Evolutionary conservation across 225 moss, liverwort and hornwort species (phyloP).

Genomic region (Pseudoscleropodium purum): DNA sequence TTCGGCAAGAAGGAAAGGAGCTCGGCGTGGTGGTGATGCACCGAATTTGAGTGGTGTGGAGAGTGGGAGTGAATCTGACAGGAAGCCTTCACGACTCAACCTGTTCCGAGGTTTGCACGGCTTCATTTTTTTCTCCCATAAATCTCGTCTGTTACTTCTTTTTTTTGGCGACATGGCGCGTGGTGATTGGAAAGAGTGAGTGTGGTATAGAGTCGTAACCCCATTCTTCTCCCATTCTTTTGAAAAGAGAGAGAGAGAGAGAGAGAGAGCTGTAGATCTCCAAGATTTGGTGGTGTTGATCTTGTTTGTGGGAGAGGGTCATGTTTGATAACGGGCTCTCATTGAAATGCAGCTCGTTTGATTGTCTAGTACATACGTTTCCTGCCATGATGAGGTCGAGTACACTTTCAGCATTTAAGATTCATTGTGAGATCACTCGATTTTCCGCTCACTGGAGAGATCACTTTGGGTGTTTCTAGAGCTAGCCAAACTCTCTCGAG

Average conservation of each 20-base stretch:
- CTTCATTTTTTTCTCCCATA: not conserved
- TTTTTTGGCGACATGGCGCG: not conserved
- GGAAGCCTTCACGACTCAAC: conserved; percentile 1
- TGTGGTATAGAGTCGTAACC: not conserved
- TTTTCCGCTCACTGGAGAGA: not conserved
- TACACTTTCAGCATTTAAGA: not conserved
- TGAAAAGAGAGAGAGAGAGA: too few species aligned
- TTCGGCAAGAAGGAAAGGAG: not conserved
- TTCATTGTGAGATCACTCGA: not conserved
- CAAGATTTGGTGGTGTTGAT: not conserved
- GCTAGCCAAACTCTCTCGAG: not conserved
- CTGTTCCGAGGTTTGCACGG: conserved; percentile 16
- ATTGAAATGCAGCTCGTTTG: not conserved
- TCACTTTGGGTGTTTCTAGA: not conserved
- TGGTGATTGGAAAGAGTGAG: not conserved
- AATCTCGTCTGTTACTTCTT: not conserved
- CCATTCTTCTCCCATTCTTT: not conserved
- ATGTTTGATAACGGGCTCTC: not conserved
- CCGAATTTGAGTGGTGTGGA: not conserved
- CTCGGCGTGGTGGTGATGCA: not conserved
- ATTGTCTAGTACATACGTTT: not conserved
- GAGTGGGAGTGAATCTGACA: not conserved
- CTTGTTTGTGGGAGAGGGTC: not conserved
- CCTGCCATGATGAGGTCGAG: not conserved
- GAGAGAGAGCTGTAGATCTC: not conserved